These are phyloP conservation scores for Xylaria longipes DNA, from an alignment of 495 filamentous ascomycete species.

Conservation along the genomic window DNA sequence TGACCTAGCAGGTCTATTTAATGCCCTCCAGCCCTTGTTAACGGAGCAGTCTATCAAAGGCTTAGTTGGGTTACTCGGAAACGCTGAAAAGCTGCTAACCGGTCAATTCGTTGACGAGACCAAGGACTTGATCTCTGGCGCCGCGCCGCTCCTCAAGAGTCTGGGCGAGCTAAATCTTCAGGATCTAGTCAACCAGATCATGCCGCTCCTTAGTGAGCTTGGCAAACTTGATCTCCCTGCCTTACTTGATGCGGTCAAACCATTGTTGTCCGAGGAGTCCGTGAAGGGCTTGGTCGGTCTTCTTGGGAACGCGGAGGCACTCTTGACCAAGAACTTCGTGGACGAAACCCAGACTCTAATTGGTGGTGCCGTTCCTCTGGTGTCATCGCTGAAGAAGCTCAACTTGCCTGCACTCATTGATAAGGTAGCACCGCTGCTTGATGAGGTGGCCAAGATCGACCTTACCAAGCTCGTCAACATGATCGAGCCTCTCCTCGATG, in stretches of 20 bases:
- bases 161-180: conserved; percentile 47
- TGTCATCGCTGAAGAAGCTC: conserved; percentile 44
- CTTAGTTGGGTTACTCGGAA: conserved; percentile 41
- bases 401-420: conserved; percentile 44
- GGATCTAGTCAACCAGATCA: conserved; percentile 41
- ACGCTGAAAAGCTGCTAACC: conserved; percentile 44
- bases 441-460: conserved; percentile 42
- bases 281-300: conserved; percentile 49
- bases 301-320: conserved; percentile 49
- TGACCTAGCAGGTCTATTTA: conserved; percentile 41
- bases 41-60: conserved; percentile 36
- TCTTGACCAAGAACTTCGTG: conserved; percentile 51
- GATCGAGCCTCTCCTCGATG: conserved; percentile 45
- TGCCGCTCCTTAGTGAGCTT: conserved; percentile 45
- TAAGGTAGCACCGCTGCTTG: conserved; percentile 44
- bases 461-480: conserved; percentile 40
- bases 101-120: conserved; percentile 44
- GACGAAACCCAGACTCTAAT: conserved; percentile 44
- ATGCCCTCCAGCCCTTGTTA: conserved; percentile 40
- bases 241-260: conserved; percentile 41
- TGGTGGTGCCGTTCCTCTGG: conserved; percentile 44
- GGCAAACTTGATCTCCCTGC: conserved; percentile 47
- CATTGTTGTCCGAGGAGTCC: conserved; percentile 45
- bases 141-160: conserved; percentile 42
- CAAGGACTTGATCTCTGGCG: conserved; percentile 37